Conservation (phyloP, 2,329 filamentous ascomycete genomes). For the Xylaria sp. region DNA sequence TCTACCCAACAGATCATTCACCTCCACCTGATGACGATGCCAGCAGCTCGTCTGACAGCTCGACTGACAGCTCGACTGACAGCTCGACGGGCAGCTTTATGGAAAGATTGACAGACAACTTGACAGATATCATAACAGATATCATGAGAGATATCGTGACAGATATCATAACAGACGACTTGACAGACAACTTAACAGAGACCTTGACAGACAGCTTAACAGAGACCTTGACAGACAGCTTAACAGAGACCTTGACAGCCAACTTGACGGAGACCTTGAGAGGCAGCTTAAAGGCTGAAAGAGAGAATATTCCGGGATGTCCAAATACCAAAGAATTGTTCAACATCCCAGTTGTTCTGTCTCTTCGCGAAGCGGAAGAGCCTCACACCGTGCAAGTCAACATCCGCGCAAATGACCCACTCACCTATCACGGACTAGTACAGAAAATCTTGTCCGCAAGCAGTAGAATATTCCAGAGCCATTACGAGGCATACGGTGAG, state of each 20-base stretch:
- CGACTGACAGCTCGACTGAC: no score
- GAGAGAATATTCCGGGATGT: background rate
- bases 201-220: no score
- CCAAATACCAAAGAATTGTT: background rate
- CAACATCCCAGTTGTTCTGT: background rate
- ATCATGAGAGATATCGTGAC: no score
- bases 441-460: background rate
- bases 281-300: background rate
- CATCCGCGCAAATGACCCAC: background rate
- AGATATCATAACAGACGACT: no score
- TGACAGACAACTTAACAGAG: no score
- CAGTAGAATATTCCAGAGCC: background rate
- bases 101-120: no score
- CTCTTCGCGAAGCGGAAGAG: background rate
- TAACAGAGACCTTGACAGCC: background rate
- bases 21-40: no score
- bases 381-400: background rate
- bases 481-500: background rate
- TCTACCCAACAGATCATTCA: no score
- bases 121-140: no score
- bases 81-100: no score
- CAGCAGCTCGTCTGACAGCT: no score
- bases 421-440: background rate
- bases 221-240: no score
- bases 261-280: background rate